A percentile compares a stretch with the other conserved stretches of the same genome.
Conservation (phyloP, 192 early-diverging fungal species). For the Coemansia nantahalensis region DNA sequence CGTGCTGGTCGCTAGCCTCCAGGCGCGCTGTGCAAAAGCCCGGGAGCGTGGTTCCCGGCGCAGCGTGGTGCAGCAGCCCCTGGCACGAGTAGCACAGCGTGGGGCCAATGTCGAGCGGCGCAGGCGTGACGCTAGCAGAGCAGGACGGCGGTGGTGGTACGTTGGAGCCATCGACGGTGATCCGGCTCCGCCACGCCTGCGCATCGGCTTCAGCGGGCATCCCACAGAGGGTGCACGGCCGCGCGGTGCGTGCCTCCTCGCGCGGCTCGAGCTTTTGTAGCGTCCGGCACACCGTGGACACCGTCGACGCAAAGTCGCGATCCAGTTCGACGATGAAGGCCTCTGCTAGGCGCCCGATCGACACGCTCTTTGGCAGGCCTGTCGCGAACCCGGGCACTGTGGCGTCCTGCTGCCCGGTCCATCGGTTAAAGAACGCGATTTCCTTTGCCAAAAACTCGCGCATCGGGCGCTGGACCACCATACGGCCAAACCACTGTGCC, state of each 20-base stretch:
- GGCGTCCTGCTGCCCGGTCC: conserved; percentile 32
- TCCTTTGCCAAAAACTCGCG: conserved; percentile 81
- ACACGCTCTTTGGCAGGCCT: conserved; percentile 48
- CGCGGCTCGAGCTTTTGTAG: conserved; percentile 69
- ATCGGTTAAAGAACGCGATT: conserved; percentile 66
- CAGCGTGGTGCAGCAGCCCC: conserved; percentile 22
- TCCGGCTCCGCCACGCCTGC: conserved; percentile 31
- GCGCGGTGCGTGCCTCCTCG: conserved; percentile 39
- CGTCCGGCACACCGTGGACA: conserved; percentile 79
- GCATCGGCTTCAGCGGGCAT: conserved; percentile 58
- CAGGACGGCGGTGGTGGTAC: neutral
- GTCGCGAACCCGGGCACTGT: conserved; percentile 59
- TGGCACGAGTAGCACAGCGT: conserved; percentile 45
- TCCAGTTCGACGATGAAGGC: conserved; percentile 76
- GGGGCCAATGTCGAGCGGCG: conserved; percentile 14
- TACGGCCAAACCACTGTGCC: conserved; percentile 54
- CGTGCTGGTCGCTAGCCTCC: conserved; percentile 9
- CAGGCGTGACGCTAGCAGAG: neutral
- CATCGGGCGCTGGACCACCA: conserved; percentile 70
- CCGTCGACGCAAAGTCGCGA: conserved; percentile 79
- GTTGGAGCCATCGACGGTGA: conserved; percentile 20
- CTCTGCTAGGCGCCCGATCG: conserved; percentile 46
- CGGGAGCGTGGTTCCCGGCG: conserved; percentile 26
- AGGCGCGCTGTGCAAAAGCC: conserved; percentile 18
- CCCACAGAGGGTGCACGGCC: conserved; percentile 54